A percentile compares a stretch with the other conserved stretches of the same genome.
These are phyloP conservation scores for Ogataea neopini DNA, from an alignment of 805 yeast genomes.

Conservation along the genomic window DNA sequence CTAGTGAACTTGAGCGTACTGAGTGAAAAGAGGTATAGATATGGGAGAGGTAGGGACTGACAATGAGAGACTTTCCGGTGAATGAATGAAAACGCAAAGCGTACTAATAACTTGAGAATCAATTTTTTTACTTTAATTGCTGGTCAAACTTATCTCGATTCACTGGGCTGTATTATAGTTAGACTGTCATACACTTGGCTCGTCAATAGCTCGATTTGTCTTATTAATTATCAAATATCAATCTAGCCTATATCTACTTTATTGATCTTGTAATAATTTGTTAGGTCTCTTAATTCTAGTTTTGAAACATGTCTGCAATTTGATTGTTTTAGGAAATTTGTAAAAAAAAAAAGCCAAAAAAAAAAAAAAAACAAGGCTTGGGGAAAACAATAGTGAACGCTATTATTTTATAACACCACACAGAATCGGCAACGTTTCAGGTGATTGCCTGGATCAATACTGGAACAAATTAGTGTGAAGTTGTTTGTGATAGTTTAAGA, in stretches of 20 bases:
- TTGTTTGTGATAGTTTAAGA: neutral
- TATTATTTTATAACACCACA: neutral
- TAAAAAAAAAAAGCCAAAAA: neutral
- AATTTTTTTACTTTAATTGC: neutral
- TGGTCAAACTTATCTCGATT: neutral
- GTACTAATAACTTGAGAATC: neutral
- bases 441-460: neutral
- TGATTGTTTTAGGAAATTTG: neutral
- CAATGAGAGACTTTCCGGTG: neutral
- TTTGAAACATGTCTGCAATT: conserved; percentile 3
- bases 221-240: neutral
- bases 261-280: neutral
- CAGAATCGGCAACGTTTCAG: neutral
- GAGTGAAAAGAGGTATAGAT: neutral
- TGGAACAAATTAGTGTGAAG: neutral
- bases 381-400: neutral
- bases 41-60: neutral
- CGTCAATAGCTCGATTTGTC: neutral
- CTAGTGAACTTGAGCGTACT: no score
- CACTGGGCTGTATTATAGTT: conserved; percentile 4
- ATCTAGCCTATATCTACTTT: no score
- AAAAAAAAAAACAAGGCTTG: conserved; percentile 4
- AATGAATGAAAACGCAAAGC: neutral
- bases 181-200: no score
- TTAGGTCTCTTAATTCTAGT: neutral